Evolutionary conservation across 225 moss, liverwort and hornwort genomes (phyloP).

Genomic region (Neckera pumila): DNA sequence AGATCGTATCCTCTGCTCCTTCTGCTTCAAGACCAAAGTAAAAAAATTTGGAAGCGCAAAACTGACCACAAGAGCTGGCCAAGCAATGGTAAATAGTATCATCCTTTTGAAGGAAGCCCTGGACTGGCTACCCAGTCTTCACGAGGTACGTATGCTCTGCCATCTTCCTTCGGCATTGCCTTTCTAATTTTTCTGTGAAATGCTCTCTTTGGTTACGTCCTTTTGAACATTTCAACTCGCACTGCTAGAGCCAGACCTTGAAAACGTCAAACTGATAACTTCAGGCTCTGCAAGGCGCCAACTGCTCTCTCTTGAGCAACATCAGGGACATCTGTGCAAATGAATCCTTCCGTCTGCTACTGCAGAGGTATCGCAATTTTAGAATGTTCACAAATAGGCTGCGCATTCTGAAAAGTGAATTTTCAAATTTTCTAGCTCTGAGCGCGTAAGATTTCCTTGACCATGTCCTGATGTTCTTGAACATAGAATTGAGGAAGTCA

Average conservation of each 20-base stretch:
- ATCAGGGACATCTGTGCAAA: slow-evolving; percentile 41
- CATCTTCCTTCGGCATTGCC: neutral
- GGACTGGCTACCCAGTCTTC: slow-evolving; percentile 60
- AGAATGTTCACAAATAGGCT: neutral
- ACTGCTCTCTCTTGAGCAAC: slow-evolving; percentile 35
- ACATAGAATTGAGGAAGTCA: slow-evolving; percentile 67
- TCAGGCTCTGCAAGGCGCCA: slow-evolving; percentile 38
- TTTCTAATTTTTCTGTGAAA: neutral
- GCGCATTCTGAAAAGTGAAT: neutral
- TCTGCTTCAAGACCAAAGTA: slow-evolving; percentile 60
- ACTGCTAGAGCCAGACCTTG: neutral
- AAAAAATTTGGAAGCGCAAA: slow-evolving; percentile 25
- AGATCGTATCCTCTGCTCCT: slow-evolving; percentile 78
- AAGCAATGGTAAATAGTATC: slow-evolving; percentile 62
- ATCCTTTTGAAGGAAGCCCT: slow-evolving; percentile 71
- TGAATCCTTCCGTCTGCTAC: slow-evolving; percentile 19
- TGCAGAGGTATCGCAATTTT: slow-evolving; percentile 30
- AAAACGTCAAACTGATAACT: neutral
- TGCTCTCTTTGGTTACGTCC: neutral
- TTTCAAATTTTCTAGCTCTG: neutral
- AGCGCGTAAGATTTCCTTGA: neutral
- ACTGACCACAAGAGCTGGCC: slow-evolving; percentile 52
- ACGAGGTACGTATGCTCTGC: slow-evolving; percentile 42
- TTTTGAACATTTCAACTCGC: neutral
- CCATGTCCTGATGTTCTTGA: slow-evolving; percentile 1